Evolutionary conservation across 2,329 filamentous ascomycete species (phyloP), one percentile per base, ranked within the genome.

Genomic region (Colletotrichum sp.): DNA sequence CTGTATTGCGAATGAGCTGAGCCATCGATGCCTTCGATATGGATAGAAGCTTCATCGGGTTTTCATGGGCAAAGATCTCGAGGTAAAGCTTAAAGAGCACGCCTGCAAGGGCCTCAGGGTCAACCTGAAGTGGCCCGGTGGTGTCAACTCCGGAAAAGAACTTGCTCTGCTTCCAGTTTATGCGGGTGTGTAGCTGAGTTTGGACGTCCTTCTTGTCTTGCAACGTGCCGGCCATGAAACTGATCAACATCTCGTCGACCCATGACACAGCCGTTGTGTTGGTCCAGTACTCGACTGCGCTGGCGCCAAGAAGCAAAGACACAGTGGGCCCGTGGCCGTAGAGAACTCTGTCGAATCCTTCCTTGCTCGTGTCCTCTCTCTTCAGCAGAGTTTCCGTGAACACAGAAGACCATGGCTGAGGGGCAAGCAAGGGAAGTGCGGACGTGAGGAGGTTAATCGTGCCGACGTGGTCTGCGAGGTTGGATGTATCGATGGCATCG

Each of bases 401-500:
- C 1, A 93, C 71, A 0, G 86, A 86, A 7, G 91, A 87, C 78
- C 84, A 88, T 2, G 85, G 82, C 3, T 80, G 77, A 9, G 82
- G 67, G 8, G 84, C 86, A 12, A 93, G 82, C 10, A 93, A 77
- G 3, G 90, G 89, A 0, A 83, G 78, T 0, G 87, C 82, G 1
- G 90, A 70, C 81, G 90, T 78, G 26, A 86, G 75, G 8, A 86
- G 78, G 26, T 86, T 83, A 18, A 88, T 77, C 4, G 83, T 78
- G 2, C 83, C 85, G 13, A 88, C 81, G 44, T 86, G 85, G 57
- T 87, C 86, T 6, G 82, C 80, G 3, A 88, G 79, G 63, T 88
- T 87, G 3, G 86, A 87, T 0, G 90, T 91, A 77, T 93, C 90
- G 70, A 93, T 89, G 6, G 89, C 83, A 79, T 92, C 87, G 78